Percentiles rank a stretch among this genome's conserved stretches.
These are phyloP conservation scores for Globisporangium carolinianum DNA, from an alignment of 352 stramenopile genomes.

Conservation along the genomic window DNA sequence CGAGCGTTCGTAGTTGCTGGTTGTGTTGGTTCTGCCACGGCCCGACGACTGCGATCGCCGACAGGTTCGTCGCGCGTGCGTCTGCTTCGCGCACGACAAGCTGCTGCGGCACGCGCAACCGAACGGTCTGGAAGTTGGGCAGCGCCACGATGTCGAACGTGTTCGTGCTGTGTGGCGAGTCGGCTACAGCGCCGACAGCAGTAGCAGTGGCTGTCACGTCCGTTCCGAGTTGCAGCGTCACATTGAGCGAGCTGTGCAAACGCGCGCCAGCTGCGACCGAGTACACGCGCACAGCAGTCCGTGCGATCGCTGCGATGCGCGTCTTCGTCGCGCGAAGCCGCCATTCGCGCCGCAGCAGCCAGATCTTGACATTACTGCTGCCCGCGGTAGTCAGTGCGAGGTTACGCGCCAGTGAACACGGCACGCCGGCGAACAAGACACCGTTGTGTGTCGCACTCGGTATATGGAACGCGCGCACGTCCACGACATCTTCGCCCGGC, in stretches of 20 bases:
- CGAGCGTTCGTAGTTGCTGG: neutral
- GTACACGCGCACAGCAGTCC: constrained; percentile 3
- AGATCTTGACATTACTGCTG: neutral
- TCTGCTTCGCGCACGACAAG: constrained; percentile 5
- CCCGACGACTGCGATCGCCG: neutral
- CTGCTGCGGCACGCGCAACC: neutral
- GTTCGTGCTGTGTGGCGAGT: neutral
- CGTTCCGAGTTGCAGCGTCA: neutral
- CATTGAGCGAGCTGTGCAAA: constrained; percentile 2
- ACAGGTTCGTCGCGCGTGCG: constrained; percentile 1
- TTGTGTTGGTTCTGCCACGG: constrained; percentile 1
- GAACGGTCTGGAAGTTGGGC: constrained; percentile 7
- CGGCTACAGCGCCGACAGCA: neutral
- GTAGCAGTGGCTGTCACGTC: neutral
- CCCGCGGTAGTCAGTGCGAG: constrained; percentile 1
- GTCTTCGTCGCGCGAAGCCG: constrained; percentile 1
- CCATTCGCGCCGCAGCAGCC: constrained; percentile 2
- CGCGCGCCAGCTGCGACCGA: constrained; percentile 7
- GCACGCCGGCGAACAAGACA: constrained; percentile 6
- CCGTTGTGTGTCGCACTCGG: neutral
- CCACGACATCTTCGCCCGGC: constrained; percentile 8
- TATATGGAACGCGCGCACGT: constrained; percentile 9
- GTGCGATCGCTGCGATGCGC: neutral
- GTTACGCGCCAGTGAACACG: constrained; percentile 7
- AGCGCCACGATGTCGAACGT: constrained; percentile 7